Evolutionary conservation across 2,329 filamentous ascomycete species (phyloP).

Genomic region (Monosporascus sp.): DNA sequence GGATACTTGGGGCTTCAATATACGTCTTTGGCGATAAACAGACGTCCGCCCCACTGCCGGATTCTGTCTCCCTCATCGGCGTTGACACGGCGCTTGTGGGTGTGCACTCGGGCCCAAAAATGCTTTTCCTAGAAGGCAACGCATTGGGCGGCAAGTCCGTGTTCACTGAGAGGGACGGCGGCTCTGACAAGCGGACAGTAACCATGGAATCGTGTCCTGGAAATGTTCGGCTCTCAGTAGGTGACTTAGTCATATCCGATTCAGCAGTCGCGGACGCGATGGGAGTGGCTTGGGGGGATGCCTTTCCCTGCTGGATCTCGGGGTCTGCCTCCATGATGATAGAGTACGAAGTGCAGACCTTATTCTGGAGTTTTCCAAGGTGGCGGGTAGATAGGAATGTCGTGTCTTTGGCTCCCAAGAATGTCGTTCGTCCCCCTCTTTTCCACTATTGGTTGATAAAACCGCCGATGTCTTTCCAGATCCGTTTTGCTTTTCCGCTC

Average conservation of each 20-base stretch:
- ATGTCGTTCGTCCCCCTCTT: constrained; percentile 15
- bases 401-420: constrained; percentile 19
- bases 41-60: constrained; percentile 1
- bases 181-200: constrained; percentile 68
- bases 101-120: constrained; percentile 26
- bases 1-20: constrained; percentile 13
- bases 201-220: constrained; percentile 65
- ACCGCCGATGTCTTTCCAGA: neutral
- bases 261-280: constrained; percentile 9
- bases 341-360: constrained; percentile 14
- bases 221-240: constrained; percentile 15
- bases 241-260: constrained; percentile 16
- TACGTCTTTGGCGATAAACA: constrained; percentile 7
- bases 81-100: constrained; percentile 24
- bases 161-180: constrained; percentile 47
- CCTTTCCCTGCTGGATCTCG: constrained; percentile 17
- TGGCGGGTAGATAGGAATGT: constrained; percentile 24
- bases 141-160: constrained; percentile 30
- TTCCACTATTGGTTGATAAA: neutral
- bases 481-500: neutral
- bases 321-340: constrained; percentile 21
- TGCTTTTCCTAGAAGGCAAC: constrained; percentile 24
- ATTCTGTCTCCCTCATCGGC: constrained; percentile 14
- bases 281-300: constrained; percentile 8
- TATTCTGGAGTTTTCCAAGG: constrained; percentile 8